A percentile compares a stretch with the other conserved stretches of the same genome.
phyloP scores from a whole-genome alignment of 2,329 filamentous ascomycete species.

The Hypoxylon sp. region DNA sequence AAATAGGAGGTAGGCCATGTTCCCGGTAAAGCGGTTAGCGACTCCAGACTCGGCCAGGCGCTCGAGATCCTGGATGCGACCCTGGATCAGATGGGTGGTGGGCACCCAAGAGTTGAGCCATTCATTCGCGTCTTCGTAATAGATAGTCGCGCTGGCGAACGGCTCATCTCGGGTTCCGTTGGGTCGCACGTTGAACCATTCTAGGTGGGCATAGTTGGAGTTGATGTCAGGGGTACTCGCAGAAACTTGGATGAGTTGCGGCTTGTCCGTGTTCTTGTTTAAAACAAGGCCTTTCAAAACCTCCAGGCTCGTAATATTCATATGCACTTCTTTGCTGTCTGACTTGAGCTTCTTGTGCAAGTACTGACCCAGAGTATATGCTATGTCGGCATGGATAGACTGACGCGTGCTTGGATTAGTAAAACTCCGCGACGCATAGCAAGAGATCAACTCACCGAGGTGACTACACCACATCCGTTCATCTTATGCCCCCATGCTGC shows the following conservation, averaged over 20 bases:
- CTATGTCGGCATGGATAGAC: constrained; percentile 74
- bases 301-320: constrained; percentile 68
- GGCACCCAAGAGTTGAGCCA: constrained; percentile 71
- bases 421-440: not conserved
- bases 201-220: constrained; percentile 61
- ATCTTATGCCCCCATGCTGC: constrained; percentile 61
- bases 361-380: constrained; percentile 74
- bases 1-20: constrained; percentile 73
- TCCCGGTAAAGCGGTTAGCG: constrained; percentile 72
- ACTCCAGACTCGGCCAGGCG: constrained; percentile 68
- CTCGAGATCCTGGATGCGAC: constrained; percentile 61
- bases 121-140: constrained; percentile 65
- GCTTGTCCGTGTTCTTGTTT: constrained; percentile 43
- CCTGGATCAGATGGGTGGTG: constrained; percentile 69
- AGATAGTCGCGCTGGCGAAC: constrained; percentile 66
- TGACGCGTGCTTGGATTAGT: constrained; percentile 14
- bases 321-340: constrained; percentile 56
- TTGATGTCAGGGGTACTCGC: constrained; percentile 60
- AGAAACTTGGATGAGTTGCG: constrained; percentile 55
- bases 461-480: constrained; percentile 60
- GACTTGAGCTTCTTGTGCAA: constrained; percentile 67
- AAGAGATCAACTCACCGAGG: constrained; percentile 57
- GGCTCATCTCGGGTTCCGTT: constrained; percentile 55
- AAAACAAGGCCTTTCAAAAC: constrained; percentile 64
- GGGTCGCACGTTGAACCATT: constrained; percentile 55